Base-by-base conservation (phyloP, 306 rosid genomes). In the Citrullus mucosospermus region DNA sequence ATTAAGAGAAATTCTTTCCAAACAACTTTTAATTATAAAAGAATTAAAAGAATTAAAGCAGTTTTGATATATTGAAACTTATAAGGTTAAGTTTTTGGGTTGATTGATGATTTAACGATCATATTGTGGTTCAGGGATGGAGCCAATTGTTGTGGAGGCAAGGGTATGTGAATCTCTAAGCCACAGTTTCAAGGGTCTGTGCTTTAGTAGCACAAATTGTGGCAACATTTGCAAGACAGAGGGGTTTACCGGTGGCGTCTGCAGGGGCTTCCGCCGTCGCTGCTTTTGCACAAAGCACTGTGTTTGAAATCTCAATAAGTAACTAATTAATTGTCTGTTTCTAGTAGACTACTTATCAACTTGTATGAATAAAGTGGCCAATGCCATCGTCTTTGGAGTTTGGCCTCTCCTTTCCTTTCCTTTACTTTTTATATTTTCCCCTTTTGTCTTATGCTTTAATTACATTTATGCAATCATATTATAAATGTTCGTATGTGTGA, bases 251-350 rank as follows among this genome's bases (percentile, higher is more conserved):
- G 69, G 68, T 2, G 79, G 79, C 34, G 2, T 9, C 8, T 75
- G 79, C 67, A 17, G 36, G 48, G 66, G 67, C 15, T 57, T 76
- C 17, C 68, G 54, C 34, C 68, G 38, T 20, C 32, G 67, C 43
- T 76, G 79, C 67, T 20, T 76, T 4, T 76, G 79, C 67, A 11
- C 53, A 20, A 57, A 76, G 38, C 79, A 38, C 25, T 76, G 79
- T 57, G 55, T 20, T 70, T 70, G 76, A 44, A 44, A 17, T 41
- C 0, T 48, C 54, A 3, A 48, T 13, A 12, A 48, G 5, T 16
- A 48, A 48, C 17, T 48, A 12, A 48, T 48, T 48, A 3, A 13
- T 2, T 57, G 61, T 57, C 13, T 55, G 17, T 55, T n/a, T 55
- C 25, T 55, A 55, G 1, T 55, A 55, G 28, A 55, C 61, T 57